Conservation (phyloP, 2,329 filamentous ascomycete species). For the Emergomyces orientalis region DNA sequence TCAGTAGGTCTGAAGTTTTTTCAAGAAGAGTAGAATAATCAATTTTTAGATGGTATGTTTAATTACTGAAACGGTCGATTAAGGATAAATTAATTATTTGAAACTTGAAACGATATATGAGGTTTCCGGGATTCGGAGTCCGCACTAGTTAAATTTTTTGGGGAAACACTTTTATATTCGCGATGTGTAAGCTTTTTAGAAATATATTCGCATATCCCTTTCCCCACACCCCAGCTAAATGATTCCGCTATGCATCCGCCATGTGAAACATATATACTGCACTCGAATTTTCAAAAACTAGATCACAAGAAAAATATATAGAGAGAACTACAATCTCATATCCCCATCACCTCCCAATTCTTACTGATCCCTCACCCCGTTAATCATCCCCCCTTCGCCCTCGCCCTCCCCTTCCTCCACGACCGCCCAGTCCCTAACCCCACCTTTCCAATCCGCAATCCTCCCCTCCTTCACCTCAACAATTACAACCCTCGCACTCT, state of each 20-base stretch:
- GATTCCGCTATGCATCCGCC: background rate
- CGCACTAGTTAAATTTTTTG: no score
- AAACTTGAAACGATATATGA: no score
- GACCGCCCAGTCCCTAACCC: constrained; percentile 65
- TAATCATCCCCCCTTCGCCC: background rate
- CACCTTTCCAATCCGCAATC: constrained; percentile 93
- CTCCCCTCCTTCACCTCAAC: constrained; percentile 76
- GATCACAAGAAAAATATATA: background rate
- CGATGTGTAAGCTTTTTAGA: background rate
- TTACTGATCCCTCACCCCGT: background rate
- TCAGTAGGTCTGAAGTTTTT: no score
- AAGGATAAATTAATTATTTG: no score
- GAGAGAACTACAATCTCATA: background rate
- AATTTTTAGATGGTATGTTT: no score
- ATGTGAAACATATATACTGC: background rate
- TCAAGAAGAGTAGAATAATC: no score
- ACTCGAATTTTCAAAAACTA: background rate
- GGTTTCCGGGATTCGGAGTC: no score
- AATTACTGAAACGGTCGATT: no score
- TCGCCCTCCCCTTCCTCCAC: constrained; percentile 25
- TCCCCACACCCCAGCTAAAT: background rate
- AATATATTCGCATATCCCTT: background rate
- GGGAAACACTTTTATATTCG: background rate
- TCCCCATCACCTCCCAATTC: background rate
- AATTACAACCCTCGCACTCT: constrained; percentile 77